Percentiles rank a stretch among this genome's conserved stretches.
These are phyloP conservation scores for Agrocybe pediades DNA, from an alignment of 768 basidiomycete species.

Conservation along the genomic window DNA sequence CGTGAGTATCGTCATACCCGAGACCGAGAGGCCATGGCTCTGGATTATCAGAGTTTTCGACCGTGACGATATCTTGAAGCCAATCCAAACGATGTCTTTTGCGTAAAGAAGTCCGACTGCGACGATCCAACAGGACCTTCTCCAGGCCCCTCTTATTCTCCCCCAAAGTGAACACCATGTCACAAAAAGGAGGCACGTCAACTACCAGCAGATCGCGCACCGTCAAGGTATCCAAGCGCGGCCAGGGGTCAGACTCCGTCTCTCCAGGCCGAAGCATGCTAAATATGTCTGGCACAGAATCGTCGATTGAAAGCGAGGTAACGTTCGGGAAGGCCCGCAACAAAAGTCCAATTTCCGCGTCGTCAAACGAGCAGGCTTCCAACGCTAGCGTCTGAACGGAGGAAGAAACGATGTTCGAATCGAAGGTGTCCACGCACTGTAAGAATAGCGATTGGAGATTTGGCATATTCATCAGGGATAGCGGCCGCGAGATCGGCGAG, in stretches of 20 bases:
- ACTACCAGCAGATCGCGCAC: slow-evolving; percentile 31
- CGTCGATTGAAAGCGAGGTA: slow-evolving; percentile 34
- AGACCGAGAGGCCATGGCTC: slow-evolving; percentile 42
- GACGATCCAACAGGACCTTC: slow-evolving; percentile 35
- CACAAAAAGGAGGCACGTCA: slow-evolving; percentile 33
- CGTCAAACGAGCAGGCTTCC: slow-evolving; percentile 34
- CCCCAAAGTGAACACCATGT: slow-evolving; percentile 29
- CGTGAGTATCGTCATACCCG: slow-evolving; percentile 38
- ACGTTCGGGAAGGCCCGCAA: slow-evolving; percentile 37
- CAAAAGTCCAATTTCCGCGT: slow-evolving; percentile 30
- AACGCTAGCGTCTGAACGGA: slow-evolving; percentile 35
- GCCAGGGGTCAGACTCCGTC: slow-evolving; percentile 31
- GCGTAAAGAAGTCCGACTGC: slow-evolving; percentile 35
- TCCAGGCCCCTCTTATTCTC: slow-evolving; percentile 6
- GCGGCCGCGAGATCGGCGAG: slow-evolving; percentile 32
- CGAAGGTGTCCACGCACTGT: slow-evolving; percentile 34
- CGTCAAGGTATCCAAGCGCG: slow-evolving; percentile 32
- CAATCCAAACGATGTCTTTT: slow-evolving; percentile 28
- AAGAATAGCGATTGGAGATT: slow-evolving; percentile 36
- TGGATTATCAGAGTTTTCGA: slow-evolving; percentile 29
- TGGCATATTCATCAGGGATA: slow-evolving; percentile 37
- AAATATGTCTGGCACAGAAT: slow-evolving; percentile 31
- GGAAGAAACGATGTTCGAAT: slow-evolving; percentile 31
- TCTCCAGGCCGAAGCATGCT: slow-evolving; percentile 24
- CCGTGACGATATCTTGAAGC: slow-evolving; percentile 28